A percentile compares a stretch with the other conserved stretches of the same genome.
phyloP scores from a whole-genome alignment of 75 land plant species.

The Ceratopteris richardii region DNA sequence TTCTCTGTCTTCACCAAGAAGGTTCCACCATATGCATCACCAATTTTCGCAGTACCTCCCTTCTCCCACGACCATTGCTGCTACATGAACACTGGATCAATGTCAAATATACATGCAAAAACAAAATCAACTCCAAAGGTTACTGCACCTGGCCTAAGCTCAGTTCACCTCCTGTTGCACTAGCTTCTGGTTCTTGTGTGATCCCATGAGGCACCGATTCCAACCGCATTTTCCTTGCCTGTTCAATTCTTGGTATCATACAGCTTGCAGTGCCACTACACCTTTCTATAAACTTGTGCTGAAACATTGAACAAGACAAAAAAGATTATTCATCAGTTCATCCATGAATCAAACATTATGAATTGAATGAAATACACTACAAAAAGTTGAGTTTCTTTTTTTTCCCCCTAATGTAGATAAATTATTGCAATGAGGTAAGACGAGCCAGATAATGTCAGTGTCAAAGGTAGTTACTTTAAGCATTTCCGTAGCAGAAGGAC shows the following conservation, averaged over 20 bases:
- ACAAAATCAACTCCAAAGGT: no score
- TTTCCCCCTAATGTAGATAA: no score
- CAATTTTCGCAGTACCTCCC: constrained; percentile 34
- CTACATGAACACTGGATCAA: neutral
- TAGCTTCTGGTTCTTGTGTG: constrained; percentile 25
- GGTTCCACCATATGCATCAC: constrained; percentile 44
- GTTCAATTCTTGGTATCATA: constrained; percentile 89
- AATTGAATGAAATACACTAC: no score
- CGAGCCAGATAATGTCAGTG: neutral
- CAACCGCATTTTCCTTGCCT: constrained; percentile 57
- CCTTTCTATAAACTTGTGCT: constrained; percentile 97
- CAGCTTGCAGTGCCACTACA: constrained; percentile 73
- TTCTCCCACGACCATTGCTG: constrained; percentile 49
- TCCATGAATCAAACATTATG: no score
- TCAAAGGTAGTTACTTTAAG: constrained; percentile 41
- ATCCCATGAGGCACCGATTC: constrained; percentile 57
- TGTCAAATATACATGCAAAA: no score
- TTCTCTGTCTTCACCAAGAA: constrained; percentile 43
- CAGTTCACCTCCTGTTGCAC: no score
- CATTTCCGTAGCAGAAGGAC: constrained; percentile 85
- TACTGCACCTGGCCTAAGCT: no score
- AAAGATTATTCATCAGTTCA: no score
- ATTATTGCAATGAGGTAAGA: neutral
- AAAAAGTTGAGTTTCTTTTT: no score
- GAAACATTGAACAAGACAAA: neutral